Percentiles rank a stretch among this genome's conserved stretches.
Conservation (phyloP, 495 filamentous ascomycete genomes). For the Oleoguttula mirabilis region DNA sequence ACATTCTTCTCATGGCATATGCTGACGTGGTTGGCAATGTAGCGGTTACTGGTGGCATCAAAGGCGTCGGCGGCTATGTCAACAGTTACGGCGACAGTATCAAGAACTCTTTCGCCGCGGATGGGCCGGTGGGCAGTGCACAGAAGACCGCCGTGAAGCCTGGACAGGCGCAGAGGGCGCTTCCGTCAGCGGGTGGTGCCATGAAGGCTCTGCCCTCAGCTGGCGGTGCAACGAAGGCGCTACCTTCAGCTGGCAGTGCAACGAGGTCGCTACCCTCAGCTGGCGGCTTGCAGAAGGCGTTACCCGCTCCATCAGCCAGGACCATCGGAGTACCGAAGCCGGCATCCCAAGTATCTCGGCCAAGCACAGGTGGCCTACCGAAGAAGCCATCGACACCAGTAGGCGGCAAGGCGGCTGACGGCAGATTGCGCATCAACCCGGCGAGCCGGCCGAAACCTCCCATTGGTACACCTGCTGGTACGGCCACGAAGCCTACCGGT, state of each 20-base stretch:
- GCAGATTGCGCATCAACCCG: too few relatives aligned
- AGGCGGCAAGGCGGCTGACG: too few relatives aligned
- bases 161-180: background rate
- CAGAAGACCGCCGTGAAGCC: slow-evolving; percentile 17
- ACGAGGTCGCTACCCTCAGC: slow-evolving; percentile 3
- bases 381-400: too few relatives aligned
- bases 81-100: slow-evolving; percentile 18
- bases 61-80: slow-evolving; percentile 17
- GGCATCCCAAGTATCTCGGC: too few relatives aligned
- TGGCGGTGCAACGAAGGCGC: slow-evolving; percentile 3
- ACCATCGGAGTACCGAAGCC: background rate
- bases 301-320: slow-evolving; percentile 1
- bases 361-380: too few relatives aligned
- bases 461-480: too few relatives aligned
- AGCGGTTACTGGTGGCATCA: slow-evolving; percentile 15
- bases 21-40: too few relatives aligned
- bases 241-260: slow-evolving; percentile 2
- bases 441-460: too few relatives aligned
- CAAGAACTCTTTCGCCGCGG: slow-evolving; percentile 13
- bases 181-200: background rate
- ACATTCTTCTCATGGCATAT: too few relatives aligned
- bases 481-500: background rate
- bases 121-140: slow-evolving; percentile 12
- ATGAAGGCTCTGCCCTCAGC: slow-evolving; percentile 2
- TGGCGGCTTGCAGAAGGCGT: slow-evolving; percentile 1